A percentile compares a stretch with the other conserved stretches of the same genome.
Conservation (phyloP, 768 basidiomycete species). For the Xanthoconium purpureum region DNA sequence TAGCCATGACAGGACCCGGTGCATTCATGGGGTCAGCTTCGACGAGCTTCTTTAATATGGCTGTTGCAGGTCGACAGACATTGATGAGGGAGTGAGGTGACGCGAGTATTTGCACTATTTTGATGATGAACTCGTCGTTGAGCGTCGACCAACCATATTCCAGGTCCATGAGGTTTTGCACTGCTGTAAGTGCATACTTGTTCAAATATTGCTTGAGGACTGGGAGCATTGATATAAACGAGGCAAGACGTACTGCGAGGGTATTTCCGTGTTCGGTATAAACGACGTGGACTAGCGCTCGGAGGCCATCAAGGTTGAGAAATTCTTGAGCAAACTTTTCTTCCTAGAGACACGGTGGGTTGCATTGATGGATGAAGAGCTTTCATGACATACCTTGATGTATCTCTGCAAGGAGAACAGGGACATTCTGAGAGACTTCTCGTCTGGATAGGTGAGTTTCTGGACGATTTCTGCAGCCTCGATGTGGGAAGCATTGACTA, state of each 20-base stretch:
- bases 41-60: conserved; percentile 85
- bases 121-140: conserved; percentile 67
- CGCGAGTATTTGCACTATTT: conserved; percentile 74
- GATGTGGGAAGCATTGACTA: conserved; percentile 75
- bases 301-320: conserved; percentile 65
- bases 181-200: conserved; percentile 80
- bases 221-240: not conserved
- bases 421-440: conserved; percentile 60
- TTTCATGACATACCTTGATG: conserved; percentile 54
- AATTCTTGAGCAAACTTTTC: conserved; percentile 82
- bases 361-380: not conserved
- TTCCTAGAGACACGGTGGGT: conserved; percentile 48
- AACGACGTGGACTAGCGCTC: conserved; percentile 69
- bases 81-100: conserved; percentile 79
- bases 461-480: conserved; percentile 77
- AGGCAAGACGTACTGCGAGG: conserved; percentile 59
- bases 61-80: conserved; percentile 87
- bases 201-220: conserved; percentile 9
- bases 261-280: conserved; percentile 71
- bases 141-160: conserved; percentile 81
- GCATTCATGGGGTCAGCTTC: conserved; percentile 77
- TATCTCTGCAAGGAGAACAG: conserved; percentile 78
- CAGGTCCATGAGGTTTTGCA: conserved; percentile 87
- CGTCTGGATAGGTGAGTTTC: conserved; percentile 60
- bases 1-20: conserved; percentile 53